phyloP scores from a whole-genome alignment of 371 early-diverging fungal species.

The Mucor lusitanicus region DNA sequence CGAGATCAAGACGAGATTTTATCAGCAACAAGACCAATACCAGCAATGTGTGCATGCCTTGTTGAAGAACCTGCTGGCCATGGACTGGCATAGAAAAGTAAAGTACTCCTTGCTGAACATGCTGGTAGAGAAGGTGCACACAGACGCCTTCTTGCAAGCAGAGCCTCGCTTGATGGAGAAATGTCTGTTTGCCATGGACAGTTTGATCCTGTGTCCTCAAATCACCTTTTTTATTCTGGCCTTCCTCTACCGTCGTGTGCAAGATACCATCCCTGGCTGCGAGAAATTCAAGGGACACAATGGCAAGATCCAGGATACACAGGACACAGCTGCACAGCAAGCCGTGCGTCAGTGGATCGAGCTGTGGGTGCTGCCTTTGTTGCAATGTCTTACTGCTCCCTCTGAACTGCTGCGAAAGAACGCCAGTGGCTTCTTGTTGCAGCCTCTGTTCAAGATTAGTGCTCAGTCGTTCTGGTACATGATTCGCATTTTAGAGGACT shows the following conservation, averaged over 20 bases:
- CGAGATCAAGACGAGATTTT: slow-evolving; percentile 37
- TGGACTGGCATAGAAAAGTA: slow-evolving; percentile 65
- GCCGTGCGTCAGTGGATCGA: slow-evolving; percentile 36
- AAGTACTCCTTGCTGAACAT: slow-evolving; percentile 74
- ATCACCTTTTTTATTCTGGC: slow-evolving; percentile 47
- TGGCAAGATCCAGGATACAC: slow-evolving; percentile 26
- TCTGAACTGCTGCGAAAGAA: slow-evolving; percentile 46
- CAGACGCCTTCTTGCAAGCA: slow-evolving; percentile 47
- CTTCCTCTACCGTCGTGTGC: slow-evolving; percentile 39
- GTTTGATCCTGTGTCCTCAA: slow-evolving; percentile 68
- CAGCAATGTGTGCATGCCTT: slow-evolving; percentile 39
- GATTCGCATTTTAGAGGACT: slow-evolving; percentile 33
- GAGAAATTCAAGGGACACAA: slow-evolving; percentile 37
- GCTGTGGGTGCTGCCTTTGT: slow-evolving; percentile 39
- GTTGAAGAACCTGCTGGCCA: slow-evolving; percentile 48
- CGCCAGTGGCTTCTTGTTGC: slow-evolving; percentile 35
- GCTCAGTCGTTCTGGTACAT: slow-evolving; percentile 47
- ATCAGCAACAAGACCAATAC: slow-evolving; percentile 33
- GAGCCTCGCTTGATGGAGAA: slow-evolving; percentile 62
- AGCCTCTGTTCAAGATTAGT: slow-evolving; percentile 39
- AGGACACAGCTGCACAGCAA: slow-evolving; percentile 9
- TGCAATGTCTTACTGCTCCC: slow-evolving; percentile 36
- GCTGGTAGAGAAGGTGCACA: slow-evolving; percentile 61
- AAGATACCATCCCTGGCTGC: slow-evolving; percentile 40
- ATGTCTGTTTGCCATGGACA: slow-evolving; percentile 63